A percentile compares a stretch with the other conserved stretches of the same genome.
Conservation (phyloP, 176 grass and related monocot genomes). For the Coix lacrymajobi region DNA sequence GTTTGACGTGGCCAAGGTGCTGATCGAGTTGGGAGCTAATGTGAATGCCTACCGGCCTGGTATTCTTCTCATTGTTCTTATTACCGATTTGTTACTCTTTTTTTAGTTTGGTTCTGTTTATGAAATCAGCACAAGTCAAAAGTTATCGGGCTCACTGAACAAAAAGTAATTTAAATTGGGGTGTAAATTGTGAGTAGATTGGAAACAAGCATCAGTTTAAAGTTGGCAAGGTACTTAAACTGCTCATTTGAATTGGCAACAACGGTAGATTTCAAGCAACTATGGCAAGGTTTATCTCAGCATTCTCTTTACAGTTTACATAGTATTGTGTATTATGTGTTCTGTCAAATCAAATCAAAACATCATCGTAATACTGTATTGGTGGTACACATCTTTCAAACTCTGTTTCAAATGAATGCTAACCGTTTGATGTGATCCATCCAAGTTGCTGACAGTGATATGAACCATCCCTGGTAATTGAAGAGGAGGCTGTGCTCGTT, state of each 20-base stretch:
- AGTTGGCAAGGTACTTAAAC: not conserved
- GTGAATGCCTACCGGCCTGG: slow-evolving; percentile 81
- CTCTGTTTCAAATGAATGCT: not conserved
- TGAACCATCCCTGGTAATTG: not conserved
- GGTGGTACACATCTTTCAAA: not conserved
- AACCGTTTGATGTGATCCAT: not conserved
- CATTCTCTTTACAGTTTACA: not conserved
- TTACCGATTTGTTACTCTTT: not conserved
- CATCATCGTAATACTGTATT: not conserved
- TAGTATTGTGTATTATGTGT: not conserved
- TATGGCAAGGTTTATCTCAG: not conserved
- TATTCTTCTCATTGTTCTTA: slow-evolving; percentile 6
- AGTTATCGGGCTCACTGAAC: not conserved
- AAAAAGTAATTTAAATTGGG: not conserved
- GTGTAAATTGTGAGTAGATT: not conserved
- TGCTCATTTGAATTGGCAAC: not conserved
- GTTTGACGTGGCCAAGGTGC: slow-evolving; percentile 49
- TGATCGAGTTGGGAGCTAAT: slow-evolving; percentile 83
- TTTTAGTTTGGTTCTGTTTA: not conserved
- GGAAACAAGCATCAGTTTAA: not conserved
- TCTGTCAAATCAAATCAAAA: not conserved
- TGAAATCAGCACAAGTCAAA: not conserved
- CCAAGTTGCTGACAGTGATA: not conserved
- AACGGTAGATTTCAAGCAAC: not conserved
- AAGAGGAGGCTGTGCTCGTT: not conserved